Percentiles rank a stretch among this genome's conserved stretches.
Evolutionary conservation across 208 protist genomes (phyloP).

Genomic region (Naegleria lovaniensis): DNA sequence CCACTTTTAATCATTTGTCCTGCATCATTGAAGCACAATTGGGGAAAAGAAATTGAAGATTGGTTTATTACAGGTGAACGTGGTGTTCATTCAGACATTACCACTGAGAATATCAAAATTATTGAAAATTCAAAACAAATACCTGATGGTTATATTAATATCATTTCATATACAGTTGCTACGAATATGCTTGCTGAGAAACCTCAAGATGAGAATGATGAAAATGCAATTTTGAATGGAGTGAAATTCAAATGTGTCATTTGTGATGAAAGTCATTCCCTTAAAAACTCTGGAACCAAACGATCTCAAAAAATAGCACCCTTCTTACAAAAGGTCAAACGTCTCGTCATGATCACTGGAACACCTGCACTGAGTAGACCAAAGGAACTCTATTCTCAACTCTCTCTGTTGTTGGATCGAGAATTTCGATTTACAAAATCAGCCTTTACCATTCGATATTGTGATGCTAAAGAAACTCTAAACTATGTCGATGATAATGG

Average conservation of each 20-base stretch:
- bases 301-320: background rate
- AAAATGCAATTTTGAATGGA: background rate
- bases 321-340: background rate
- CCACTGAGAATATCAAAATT: background rate
- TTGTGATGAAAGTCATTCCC: slow-evolving; percentile 12
- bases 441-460: slow-evolving; percentile 82
- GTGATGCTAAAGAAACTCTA: slow-evolving; percentile 54
- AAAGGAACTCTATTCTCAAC: slow-evolving; percentile 83
- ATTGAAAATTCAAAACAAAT: background rate
- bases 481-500: slow-evolving; percentile 32
- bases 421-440: background rate
- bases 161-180: background rate
- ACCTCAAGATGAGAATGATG: background rate
- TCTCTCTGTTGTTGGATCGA: slow-evolving; percentile 60
- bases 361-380: slow-evolving; percentile 81
- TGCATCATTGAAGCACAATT: slow-evolving; percentile 79
- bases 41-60: slow-evolving; percentile 54
- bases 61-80: slow-evolving; percentile 1
- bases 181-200: background rate
- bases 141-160: background rate
- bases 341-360: background rate
- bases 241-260: background rate
- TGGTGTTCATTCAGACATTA: background rate
- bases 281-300: background rate
- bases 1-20: slow-evolving; percentile 83